Conservation (phyloP, 441 rosid species). For the Lepidium campestre region DNA sequence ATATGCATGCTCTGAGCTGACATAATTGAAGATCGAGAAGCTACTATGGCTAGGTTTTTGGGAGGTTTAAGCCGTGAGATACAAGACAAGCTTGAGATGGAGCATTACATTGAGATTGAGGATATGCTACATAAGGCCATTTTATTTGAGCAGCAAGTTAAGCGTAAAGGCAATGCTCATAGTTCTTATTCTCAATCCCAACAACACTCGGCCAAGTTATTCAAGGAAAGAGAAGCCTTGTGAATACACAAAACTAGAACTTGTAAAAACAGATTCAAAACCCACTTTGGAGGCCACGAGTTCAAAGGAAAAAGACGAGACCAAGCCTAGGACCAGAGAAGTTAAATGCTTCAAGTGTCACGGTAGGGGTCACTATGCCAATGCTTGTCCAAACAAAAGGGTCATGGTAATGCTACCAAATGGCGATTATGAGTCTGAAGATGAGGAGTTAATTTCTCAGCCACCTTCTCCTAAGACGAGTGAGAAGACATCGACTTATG, state of each 20-base stretch:
- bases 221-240: fast-evolving
- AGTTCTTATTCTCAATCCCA: too few species aligned
- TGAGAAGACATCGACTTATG: too few species aligned
- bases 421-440: not conserved
- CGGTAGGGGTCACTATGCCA: not conserved
- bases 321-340: not conserved
- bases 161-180: not conserved
- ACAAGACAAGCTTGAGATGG: not conserved
- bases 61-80: not conserved
- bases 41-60: not conserved
- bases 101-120: not conserved
- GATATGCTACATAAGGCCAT: not conserved
- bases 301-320: not conserved
- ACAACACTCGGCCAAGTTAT: not conserved
- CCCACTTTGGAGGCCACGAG: too few species aligned
- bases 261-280: not conserved
- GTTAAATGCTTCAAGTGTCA: not conserved
- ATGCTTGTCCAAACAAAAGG: not conserved
- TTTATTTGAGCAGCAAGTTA: not conserved
- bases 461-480: too few species aligned
- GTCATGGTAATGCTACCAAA: not conserved
- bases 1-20: not conserved
- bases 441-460: fast-evolving
- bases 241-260: too few species aligned
- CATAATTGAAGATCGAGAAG: not conserved